Conservation (phyloP, 1,284 basidiomycete species). For the Fomitopsis schrenkii region DNA sequence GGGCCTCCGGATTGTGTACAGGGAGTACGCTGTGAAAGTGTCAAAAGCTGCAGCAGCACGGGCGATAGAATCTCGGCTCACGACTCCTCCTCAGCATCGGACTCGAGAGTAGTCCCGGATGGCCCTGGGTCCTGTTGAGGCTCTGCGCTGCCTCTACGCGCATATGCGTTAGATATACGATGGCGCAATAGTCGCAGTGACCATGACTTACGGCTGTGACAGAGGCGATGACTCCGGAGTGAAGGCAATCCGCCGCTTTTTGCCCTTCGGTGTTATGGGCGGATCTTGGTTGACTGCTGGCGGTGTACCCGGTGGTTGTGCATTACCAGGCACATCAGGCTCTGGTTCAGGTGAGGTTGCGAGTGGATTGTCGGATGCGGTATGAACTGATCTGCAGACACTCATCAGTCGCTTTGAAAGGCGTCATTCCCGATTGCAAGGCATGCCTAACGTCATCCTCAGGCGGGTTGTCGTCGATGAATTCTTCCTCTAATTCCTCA, state of each 20-base stretch:
- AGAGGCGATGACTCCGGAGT: conserved; percentile 5
- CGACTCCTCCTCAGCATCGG: neutral
- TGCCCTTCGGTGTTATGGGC: neutral
- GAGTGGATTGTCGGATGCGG: neutral
- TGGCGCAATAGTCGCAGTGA: neutral
- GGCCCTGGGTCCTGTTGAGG: neutral
- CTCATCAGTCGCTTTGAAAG: neutral
- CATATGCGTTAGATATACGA: neutral
- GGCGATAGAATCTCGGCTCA: no score
- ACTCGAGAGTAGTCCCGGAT: neutral
- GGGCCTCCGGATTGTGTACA: neutral
- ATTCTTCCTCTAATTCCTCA: conserved; percentile 39
- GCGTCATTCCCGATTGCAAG: neutral
- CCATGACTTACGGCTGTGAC: neutral
- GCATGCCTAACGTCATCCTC: conserved; percentile 6
- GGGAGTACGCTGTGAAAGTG: neutral
- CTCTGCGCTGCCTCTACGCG: neutral
- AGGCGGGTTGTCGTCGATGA: conserved; percentile 32
- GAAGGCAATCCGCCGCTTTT: conserved; percentile 3
- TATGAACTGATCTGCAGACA: neutral
- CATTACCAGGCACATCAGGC: neutral
- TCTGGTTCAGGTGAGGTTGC: conserved; percentile 8
- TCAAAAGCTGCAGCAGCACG: neutral
- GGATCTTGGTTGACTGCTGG: neutral
- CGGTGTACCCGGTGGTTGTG: neutral